Evolutionary conservation across 2,329 filamentous ascomycete species (phyloP).

Genomic region (Fusarium pilosicola): DNA sequence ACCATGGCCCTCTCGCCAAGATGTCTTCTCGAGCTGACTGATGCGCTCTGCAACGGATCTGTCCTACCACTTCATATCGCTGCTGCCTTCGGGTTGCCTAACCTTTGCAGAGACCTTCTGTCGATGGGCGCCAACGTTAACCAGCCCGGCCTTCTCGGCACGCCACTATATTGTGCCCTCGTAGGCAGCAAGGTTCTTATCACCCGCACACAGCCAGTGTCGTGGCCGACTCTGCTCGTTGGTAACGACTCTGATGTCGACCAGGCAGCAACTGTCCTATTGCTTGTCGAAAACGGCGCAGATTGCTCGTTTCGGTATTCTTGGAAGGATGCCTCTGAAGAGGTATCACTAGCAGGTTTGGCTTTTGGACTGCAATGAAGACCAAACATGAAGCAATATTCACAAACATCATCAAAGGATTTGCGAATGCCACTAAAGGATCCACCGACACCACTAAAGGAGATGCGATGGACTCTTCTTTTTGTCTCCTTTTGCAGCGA

Average conservation of each 20-base stretch:
- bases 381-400: constrained; percentile 42
- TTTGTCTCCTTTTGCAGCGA: constrained; percentile 30
- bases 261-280: constrained; percentile 32
- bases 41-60: constrained; percentile 42
- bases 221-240: constrained; percentile 35
- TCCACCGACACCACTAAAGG: neutral
- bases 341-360: constrained; percentile 34
- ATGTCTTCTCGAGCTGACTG: constrained; percentile 45
- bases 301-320: constrained; percentile 30
- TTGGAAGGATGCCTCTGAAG: constrained; percentile 29
- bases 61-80: constrained; percentile 50
- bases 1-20: constrained; percentile 32
- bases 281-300: constrained; percentile 39
- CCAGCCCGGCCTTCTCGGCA: constrained; percentile 40
- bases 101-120: constrained; percentile 44
- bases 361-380: constrained; percentile 42
- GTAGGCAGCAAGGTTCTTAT: constrained; percentile 45
- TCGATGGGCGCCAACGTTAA: constrained; percentile 35
- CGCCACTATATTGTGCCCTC: constrained; percentile 50
- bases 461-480: constrained; percentile 24
- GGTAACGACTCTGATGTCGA: constrained; percentile 6
- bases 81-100: constrained; percentile 47
- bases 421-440: neutral
- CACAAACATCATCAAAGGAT: constrained; percentile 22
- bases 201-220: constrained; percentile 30